Conservation (phyloP, 2,329 filamentous ascomycete genomes). For the Fusarium continuum region DNA sequence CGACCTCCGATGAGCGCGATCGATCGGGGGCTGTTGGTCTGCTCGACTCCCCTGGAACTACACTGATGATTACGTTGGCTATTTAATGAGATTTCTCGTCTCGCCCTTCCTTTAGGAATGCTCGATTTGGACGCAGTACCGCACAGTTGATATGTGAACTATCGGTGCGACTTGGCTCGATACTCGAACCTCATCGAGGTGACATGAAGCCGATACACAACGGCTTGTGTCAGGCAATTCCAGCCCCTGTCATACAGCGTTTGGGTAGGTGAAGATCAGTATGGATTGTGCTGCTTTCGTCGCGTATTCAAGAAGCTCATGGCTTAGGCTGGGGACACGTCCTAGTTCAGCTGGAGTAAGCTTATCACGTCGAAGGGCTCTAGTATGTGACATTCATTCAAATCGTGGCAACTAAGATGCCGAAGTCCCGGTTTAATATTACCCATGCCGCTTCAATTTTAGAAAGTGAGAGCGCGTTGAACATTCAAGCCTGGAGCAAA, state of each 20-base stretch:
- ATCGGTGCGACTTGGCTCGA: slow-evolving; percentile 10
- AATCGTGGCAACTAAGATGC: slow-evolving; percentile 11
- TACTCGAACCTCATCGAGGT: slow-evolving; percentile 36
- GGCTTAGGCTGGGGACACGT: background rate
- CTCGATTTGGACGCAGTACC: background rate
- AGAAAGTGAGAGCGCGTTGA: background rate
- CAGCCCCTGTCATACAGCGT: slow-evolving; percentile 17
- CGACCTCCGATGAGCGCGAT: slow-evolving; percentile 13
- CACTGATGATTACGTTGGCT: background rate
- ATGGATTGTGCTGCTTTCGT: background rate
- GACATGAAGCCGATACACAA: slow-evolving; percentile 28
- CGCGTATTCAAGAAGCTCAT: slow-evolving; percentile 11
- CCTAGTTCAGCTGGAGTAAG: background rate
- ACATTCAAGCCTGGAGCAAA: slow-evolving; percentile 15
- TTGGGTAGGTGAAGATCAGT: background rate
- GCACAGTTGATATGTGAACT: slow-evolving; percentile 1
- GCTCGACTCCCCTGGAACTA: background rate
- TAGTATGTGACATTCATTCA: background rate
- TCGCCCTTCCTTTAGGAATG: background rate
- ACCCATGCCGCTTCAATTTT: slow-evolving; percentile 2
- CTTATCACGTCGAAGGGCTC: background rate
- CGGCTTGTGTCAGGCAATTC: slow-evolving; percentile 21
- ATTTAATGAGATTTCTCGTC: background rate
- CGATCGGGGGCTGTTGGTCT: background rate
- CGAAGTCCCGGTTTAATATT: slow-evolving; percentile 26